These are phyloP conservation scores for Pouteria glomerata DNA, from an alignment of 148 eudicot genomes.

Conservation along the genomic window DNA sequence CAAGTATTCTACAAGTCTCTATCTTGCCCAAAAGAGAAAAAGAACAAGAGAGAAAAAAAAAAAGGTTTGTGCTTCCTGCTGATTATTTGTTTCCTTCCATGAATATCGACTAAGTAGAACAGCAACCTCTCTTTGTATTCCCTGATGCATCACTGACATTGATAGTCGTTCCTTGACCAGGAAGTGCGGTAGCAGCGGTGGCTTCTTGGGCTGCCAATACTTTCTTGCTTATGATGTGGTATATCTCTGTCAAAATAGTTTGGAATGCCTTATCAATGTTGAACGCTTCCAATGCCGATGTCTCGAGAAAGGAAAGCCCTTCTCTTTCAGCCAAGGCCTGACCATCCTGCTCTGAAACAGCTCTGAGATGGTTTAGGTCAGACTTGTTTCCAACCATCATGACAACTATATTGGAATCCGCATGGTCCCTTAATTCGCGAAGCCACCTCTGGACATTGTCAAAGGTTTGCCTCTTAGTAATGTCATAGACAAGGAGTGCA, in stretches of 20 bases:
- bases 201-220: conserved; percentile 48
- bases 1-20: conserved; percentile 12
- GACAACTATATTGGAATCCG: conserved; percentile 41
- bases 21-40: not conserved
- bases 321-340: conserved; percentile 33
- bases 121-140: conserved; percentile 26
- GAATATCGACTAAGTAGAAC: conserved; percentile 27
- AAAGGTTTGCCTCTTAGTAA: conserved; percentile 37
- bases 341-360: conserved; percentile 35
- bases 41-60: not conserved
- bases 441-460: conserved; percentile 41
- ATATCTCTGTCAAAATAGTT: conserved; percentile 33
- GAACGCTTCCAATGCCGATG: conserved; percentile 39
- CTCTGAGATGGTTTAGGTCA: conserved; percentile 37
- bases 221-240: conserved; percentile 40
- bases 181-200: conserved; percentile 16
- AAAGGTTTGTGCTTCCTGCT: conserved; percentile 1
- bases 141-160: conserved; percentile 32
- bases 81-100: conserved; percentile 5
- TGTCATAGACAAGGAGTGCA: conserved; percentile 39
- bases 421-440: conserved; percentile 40
- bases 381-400: conserved; percentile 50
- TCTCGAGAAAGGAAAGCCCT: conserved; percentile 39
- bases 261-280: conserved; percentile 43
- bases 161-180: conserved; percentile 41